These are phyloP conservation scores for Phytopythium cucurbitacearum DNA, from an alignment of 352 stramenopile genomes.

Conservation along the genomic window DNA sequence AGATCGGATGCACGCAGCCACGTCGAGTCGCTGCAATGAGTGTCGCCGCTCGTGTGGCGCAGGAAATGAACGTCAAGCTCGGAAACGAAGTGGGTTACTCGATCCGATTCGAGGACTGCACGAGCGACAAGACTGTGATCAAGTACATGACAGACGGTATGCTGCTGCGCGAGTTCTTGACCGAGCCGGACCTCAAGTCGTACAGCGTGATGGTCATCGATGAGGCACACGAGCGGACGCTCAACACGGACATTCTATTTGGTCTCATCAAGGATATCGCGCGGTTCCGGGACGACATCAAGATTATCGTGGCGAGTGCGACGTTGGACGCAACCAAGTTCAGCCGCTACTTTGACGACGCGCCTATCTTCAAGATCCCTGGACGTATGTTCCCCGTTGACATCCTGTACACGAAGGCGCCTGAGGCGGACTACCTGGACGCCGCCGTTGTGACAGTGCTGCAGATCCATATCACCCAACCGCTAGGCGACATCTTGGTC, in stretches of 20 bases:
- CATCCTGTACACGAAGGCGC: conserved; percentile 98
- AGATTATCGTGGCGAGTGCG: conserved; percentile 96
- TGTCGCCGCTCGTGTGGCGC: conserved; percentile 97
- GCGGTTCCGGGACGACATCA: conserved; percentile 95
- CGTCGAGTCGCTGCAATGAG: conserved; percentile 98
- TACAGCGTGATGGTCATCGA: conserved; percentile 99
- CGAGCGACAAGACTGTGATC: conserved; percentile 95
- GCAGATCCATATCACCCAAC: conserved; percentile 99
- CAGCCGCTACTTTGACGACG: conserved; percentile 98
- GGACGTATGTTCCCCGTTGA: conserved; percentile 95
- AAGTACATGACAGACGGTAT: conserved; percentile 99
- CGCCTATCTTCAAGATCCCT: conserved; percentile 99
- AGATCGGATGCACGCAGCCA: conserved; percentile 94
- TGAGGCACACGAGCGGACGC: conserved; percentile 98
- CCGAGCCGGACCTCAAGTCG: conserved; percentile 93
- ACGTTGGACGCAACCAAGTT: conserved; percentile 99
- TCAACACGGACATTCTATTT: conserved; percentile 99
- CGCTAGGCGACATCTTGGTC: conserved; percentile 97
- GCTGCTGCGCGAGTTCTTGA: conserved; percentile 98
- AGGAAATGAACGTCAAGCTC: conserved; percentile 98
- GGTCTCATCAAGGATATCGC: conserved; percentile 98
- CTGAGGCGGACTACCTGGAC: conserved; percentile 99
- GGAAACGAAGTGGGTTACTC: conserved; percentile 98
- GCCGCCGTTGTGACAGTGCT: conserved; percentile 97
- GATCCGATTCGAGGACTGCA: conserved; percentile 99